phyloP scores from a whole-genome alignment of 345 rosid species.

The Acer yangbiense region DNA sequence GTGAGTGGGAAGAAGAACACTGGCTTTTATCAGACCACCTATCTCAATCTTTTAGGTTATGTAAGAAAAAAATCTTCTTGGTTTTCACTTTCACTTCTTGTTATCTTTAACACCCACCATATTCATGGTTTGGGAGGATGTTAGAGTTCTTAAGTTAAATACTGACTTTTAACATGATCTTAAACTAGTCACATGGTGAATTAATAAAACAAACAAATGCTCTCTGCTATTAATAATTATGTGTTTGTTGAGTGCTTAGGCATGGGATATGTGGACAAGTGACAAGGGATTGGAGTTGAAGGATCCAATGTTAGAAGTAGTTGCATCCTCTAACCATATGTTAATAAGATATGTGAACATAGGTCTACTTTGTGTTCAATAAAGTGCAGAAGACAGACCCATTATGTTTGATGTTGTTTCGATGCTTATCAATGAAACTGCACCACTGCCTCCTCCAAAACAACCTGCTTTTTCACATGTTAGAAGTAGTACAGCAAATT shows the following conservation, averaged over 20 bases:
- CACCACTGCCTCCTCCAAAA: conserved; percentile 25
- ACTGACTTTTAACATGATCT: background rate
- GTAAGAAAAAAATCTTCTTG: background rate
- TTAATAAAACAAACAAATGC: background rate
- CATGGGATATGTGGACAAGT: conserved; percentile 36
- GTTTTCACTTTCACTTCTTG: background rate
- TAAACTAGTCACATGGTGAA: too few relatives aligned
- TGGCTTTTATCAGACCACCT: conserved; percentile 39
- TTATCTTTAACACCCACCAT: background rate
- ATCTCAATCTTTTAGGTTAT: background rate
- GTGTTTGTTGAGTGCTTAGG: conserved; percentile 20
- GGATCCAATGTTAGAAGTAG: conserved; percentile 13
- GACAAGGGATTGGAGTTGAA: conserved; percentile 17
- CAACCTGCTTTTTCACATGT: conserved; percentile 32
- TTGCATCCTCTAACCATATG: background rate
- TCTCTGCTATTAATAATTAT: background rate
- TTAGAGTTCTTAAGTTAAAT: background rate
- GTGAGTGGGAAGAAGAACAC: conserved; percentile 49
- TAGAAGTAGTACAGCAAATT: background rate
- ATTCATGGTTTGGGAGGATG: background rate
- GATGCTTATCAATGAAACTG: conserved; percentile 31
- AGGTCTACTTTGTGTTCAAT: conserved; percentile 36
- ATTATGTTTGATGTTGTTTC: conserved; percentile 23
- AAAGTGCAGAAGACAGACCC: conserved; percentile 31
- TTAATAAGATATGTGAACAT: conserved; percentile 27